phyloP scores from a whole-genome alignment of 1,139 yeast genomes.

The Suhomyces panamericanus region DNA sequence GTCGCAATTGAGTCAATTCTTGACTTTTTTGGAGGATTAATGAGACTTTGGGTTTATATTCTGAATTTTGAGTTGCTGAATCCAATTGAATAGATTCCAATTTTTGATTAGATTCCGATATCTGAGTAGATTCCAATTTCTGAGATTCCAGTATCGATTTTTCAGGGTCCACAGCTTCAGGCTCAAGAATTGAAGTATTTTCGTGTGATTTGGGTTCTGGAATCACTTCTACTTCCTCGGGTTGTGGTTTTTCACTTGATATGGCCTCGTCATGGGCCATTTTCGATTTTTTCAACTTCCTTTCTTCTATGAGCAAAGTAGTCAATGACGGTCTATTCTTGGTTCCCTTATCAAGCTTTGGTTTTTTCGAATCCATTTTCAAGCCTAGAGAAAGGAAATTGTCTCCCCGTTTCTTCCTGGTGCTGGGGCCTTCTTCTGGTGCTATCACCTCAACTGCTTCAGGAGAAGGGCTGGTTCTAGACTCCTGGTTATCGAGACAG shows the following conservation, averaged over 20 bases:
- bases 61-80: no score
- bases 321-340: conserved; percentile 13
- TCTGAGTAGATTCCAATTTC: no score
- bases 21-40: conserved; percentile 9
- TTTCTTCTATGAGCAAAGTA: conserved; percentile 11
- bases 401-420: conserved; percentile 13
- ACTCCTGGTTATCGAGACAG: conserved; percentile 33
- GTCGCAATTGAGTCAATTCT: conserved; percentile 32
- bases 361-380: conserved; percentile 27
- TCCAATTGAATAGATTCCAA: no score
- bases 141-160: neutral
- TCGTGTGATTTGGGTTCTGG: neutral
- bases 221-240: neutral
- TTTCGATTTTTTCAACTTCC: conserved; percentile 3
- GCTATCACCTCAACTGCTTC: conserved; percentile 9
- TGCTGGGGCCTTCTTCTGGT: conserved; percentile 1
- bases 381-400: conserved; percentile 35
- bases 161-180: neutral
- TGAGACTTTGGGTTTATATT: conserved; percentile 3
- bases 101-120: no score
- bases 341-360: conserved; percentile 11
- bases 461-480: neutral
- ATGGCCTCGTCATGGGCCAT: neutral
- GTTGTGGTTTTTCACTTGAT: neutral
- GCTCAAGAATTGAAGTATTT: neutral